phyloP scores from a whole-genome alignment of 441 rosid genomes.

The Arabidopsis hybrid region DNA sequence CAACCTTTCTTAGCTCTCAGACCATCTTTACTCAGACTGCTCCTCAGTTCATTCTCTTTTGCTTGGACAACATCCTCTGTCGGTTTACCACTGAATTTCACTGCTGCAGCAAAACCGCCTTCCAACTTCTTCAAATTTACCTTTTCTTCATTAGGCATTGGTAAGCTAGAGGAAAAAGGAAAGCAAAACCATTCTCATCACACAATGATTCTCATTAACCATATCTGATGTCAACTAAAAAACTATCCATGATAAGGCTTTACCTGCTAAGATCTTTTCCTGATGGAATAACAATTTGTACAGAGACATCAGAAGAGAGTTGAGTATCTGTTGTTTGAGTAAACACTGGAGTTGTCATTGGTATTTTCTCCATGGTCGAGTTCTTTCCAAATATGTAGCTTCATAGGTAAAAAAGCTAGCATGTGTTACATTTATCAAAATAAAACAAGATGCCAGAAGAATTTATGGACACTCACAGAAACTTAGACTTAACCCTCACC shows the following conservation, averaged over 20 bases:
- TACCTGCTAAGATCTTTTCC: constrained; percentile 76
- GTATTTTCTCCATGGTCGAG: constrained; percentile 70
- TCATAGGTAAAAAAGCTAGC: constrained; percentile 13
- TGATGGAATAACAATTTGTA: constrained; percentile 78
- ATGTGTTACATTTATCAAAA: constrained; percentile 11
- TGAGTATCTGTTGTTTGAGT: constrained; percentile 70
- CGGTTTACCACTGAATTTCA: constrained; percentile 87
- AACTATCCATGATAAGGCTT: not conserved
- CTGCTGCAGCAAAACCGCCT: constrained; percentile 74
- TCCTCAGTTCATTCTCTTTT: constrained; percentile 67
- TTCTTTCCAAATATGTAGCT: constrained; percentile 91
- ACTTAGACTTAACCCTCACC: constrained; percentile 53
- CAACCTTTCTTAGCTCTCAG: constrained; percentile 71
- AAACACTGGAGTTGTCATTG: constrained; percentile 88
- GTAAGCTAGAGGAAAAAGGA: constrained; percentile 54
- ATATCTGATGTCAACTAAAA: not conserved
- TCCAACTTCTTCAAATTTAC: constrained; percentile 69
- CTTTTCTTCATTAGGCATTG: constrained; percentile 65
- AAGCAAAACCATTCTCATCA: not conserved
- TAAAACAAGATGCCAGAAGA: not conserved
- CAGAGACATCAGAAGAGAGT: constrained; percentile 55
- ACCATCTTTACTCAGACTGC: constrained; percentile 63
- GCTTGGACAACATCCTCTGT: constrained; percentile 60
- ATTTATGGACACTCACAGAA: not conserved
- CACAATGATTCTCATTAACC: not conserved